Evolutionary conservation across 106 monocot species (phyloP).

Genomic region (Chionographis japonica): DNA sequence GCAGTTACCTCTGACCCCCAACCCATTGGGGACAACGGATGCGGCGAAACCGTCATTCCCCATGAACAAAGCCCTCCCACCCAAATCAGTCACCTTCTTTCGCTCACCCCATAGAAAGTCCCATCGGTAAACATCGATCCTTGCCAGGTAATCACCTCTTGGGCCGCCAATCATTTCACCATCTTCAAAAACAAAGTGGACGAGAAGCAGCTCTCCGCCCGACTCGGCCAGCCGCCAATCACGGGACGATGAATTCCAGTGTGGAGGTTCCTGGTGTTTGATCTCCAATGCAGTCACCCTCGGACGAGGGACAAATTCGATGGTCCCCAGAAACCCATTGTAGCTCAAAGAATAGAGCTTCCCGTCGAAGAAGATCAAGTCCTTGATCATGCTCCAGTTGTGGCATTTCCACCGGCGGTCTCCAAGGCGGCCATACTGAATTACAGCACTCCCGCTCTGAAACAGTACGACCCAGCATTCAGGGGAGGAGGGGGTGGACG

Average conservation of each 20-base stretch:
- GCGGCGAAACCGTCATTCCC: conserved; percentile 12
- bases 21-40: conserved; percentile 1
- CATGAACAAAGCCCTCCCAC: conserved; percentile 16
- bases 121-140: conserved; percentile 11
- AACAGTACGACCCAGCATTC: conserved; percentile 8
- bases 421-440: conserved; percentile 15
- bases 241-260: too few relatives aligned
- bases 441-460: neutral
- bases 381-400: neutral
- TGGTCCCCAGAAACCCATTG: neutral
- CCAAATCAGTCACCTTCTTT: conserved; percentile 4
- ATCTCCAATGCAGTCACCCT: neutral
- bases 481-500: conserved; percentile 8
- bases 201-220: conserved; percentile 10
- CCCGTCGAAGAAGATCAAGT: conserved; percentile 17
- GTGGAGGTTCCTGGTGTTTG: too few relatives aligned
- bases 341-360: conserved; percentile 16
- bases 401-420: conserved; percentile 10
- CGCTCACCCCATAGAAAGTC: conserved; percentile 3
- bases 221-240: conserved; percentile 6
- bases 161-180: too few relatives aligned
- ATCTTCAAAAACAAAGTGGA: neutral
- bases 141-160: too few relatives aligned
- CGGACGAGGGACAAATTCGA: neutral
- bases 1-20: conserved; percentile 11